A percentile compares a stretch with the other conserved stretches of the same genome.
Conservation (phyloP, 106 monocot species). For the Cymbidium sinense region DNA sequence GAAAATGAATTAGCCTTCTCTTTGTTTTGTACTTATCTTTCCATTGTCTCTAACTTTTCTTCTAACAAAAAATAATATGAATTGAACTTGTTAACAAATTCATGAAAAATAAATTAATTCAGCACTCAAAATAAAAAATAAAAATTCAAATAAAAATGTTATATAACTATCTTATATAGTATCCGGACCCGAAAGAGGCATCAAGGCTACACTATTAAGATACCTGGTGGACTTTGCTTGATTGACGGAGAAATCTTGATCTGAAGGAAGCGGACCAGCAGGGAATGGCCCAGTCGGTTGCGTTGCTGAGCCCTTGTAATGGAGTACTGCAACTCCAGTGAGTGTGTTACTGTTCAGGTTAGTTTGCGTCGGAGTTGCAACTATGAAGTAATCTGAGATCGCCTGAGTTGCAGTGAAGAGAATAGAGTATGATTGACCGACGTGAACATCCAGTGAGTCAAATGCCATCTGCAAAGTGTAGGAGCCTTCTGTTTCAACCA, state of each 20-base stretch:
- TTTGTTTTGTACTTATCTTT: too few relatives aligned
- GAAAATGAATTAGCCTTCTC: too few relatives aligned
- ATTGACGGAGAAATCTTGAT: conserved; percentile 27
- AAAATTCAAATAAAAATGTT: too few relatives aligned
- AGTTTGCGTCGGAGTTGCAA: conserved; percentile 30
- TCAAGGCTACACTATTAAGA: background rate
- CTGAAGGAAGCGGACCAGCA: conserved; percentile 20
- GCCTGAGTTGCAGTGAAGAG: conserved; percentile 29
- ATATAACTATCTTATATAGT: too few relatives aligned
- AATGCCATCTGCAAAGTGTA: conserved; percentile 31
- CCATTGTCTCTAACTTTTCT: too few relatives aligned
- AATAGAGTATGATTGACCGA: conserved; percentile 39
- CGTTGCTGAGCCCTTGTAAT: conserved; percentile 10
- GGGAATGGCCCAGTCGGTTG: conserved; percentile 19
- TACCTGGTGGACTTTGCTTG: conserved; percentile 28
- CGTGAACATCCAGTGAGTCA: conserved; percentile 37
- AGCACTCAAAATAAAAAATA: too few relatives aligned
- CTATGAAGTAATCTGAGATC: conserved; percentile 27
- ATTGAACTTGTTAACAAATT: too few relatives aligned
- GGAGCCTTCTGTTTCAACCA: conserved; percentile 46
- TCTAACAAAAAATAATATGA: too few relatives aligned
- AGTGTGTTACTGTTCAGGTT: background rate
- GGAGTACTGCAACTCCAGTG: conserved; percentile 23
- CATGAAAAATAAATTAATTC: too few relatives aligned
- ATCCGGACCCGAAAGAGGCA: too few relatives aligned